Conservation (phyloP, 1,284 basidiomycete species). For the Apiotrichum laibachii region DNA sequence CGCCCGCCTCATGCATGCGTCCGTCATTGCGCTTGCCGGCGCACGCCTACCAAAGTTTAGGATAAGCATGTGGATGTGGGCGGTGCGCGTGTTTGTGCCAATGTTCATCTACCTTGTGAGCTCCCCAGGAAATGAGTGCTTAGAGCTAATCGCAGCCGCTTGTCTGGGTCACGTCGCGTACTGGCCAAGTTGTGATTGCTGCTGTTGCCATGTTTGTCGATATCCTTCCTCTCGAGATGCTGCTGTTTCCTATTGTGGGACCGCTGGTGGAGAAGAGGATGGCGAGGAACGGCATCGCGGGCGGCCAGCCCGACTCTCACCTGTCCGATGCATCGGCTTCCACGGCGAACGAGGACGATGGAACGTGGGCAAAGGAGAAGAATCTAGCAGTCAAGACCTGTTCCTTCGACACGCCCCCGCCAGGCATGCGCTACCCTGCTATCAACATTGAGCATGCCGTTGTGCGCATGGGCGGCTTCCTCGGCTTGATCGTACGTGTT, state of each 20-base stretch:
- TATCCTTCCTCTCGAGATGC: slow-evolving; percentile 16
- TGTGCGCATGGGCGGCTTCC: not conserved
- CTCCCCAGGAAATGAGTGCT: not conserved
- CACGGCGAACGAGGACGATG: not conserved
- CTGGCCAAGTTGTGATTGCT: slow-evolving; percentile 30
- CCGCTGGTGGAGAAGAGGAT: not conserved
- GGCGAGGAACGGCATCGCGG: too few relatives aligned
- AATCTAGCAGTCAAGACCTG: not conserved
- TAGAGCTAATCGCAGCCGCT: slow-evolving; percentile 25
- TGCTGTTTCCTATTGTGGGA: slow-evolving; percentile 1
- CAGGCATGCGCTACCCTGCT: not conserved
- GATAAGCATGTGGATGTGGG: slow-evolving; percentile 23
- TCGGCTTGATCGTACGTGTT: not conserved
- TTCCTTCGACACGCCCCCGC: not conserved
- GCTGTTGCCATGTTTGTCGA: slow-evolving; percentile 27
- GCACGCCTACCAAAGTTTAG: slow-evolving; percentile 35
- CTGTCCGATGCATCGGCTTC: not conserved
- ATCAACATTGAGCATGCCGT: not conserved
- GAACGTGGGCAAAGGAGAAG: not conserved
- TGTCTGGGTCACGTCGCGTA: slow-evolving; percentile 30
- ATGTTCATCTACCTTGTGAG: slow-evolving; percentile 41
- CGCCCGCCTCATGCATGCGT: slow-evolving; percentile 25
- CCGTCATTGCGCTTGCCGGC: not conserved
- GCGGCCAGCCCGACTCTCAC: not conserved
- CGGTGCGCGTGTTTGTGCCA: slow-evolving; percentile 30